Conservation (phyloP, 345 rosid genomes). For the Rhodomyrtus tomentosa region DNA sequence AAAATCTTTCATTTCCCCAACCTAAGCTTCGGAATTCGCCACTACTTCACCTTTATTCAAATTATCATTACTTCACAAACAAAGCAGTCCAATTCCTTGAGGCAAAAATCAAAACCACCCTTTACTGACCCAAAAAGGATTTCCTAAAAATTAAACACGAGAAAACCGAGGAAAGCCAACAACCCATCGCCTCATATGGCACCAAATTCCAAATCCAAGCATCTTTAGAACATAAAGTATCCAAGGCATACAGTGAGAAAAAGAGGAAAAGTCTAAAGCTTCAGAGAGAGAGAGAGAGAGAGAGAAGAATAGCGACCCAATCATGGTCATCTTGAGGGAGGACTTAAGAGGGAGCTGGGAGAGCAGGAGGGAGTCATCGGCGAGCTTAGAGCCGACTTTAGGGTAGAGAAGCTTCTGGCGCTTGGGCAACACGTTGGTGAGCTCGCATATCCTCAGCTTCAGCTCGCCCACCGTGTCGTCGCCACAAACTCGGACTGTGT, state of each 20-base stretch:
- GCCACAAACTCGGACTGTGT: constrained; percentile 69
- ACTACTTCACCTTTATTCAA: neutral
- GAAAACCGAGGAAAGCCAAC: neutral
- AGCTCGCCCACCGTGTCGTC: constrained; percentile 87
- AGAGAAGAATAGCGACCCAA: constrained; percentile 33
- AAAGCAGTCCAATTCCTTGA: neutral
- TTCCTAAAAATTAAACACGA: neutral
- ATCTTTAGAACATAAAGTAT: neutral
- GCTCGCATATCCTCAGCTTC: constrained; percentile 82
- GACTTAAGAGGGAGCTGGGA: constrained; percentile 71
- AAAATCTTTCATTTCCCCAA: neutral
- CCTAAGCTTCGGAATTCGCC: neutral
- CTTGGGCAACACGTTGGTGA: constrained; percentile 76
- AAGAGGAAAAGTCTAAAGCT: neutral
- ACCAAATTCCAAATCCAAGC: neutral
- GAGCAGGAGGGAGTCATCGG: constrained; percentile 66
- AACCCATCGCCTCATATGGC: neutral
- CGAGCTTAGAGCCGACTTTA: constrained; percentile 71
- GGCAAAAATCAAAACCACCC: neutral
- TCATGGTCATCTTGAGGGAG: constrained; percentile 94
- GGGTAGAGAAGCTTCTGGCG: constrained; percentile 97
- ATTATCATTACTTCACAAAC: neutral
- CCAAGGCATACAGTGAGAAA: neutral
- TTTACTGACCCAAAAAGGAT: neutral
- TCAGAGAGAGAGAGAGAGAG: neutral